These are phyloP conservation scores for Lanmaoa pseudosensibilis DNA, from an alignment of 768 basidiomycete species.

Conservation along the genomic window DNA sequence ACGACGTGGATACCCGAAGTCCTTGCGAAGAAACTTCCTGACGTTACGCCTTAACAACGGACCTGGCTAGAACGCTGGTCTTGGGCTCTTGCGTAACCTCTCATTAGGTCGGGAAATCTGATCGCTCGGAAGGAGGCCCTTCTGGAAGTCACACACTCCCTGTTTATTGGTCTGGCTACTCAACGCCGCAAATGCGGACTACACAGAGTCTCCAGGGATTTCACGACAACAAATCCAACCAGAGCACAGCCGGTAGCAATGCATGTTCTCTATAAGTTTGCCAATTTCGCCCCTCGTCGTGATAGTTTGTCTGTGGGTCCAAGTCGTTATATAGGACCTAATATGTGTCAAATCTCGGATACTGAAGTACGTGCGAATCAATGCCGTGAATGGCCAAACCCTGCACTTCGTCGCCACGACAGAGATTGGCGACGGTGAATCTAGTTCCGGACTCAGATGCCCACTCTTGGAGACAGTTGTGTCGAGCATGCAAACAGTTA, in stretches of 20 bases:
- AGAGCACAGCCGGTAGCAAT: constrained; percentile 1
- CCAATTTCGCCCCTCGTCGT: too few relatives aligned
- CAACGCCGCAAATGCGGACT: constrained; percentile 1
- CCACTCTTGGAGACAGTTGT: neutral
- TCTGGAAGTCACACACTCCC: neutral
- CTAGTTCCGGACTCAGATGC: neutral
- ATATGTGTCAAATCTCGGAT: neutral
- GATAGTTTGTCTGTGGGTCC: neutral
- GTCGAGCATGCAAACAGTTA: neutral
- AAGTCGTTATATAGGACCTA: neutral
- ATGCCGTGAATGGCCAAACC: neutral
- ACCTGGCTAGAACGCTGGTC: neutral
- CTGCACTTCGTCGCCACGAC: neutral
- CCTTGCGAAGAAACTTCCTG: constrained; percentile 17
- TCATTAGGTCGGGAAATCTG: neutral
- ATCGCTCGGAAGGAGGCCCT: neutral
- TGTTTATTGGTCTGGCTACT: neutral
- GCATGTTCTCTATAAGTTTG: neutral
- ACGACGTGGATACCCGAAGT: neutral
- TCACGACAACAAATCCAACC: neutral
- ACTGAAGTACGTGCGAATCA: neutral
- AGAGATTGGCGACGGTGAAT: neutral
- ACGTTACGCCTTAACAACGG: constrained; percentile 5
- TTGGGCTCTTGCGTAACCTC: neutral
- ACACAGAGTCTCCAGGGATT: neutral